Conservation (phyloP, 805 yeast species). For the Maudiozyma bulderi region DNA sequence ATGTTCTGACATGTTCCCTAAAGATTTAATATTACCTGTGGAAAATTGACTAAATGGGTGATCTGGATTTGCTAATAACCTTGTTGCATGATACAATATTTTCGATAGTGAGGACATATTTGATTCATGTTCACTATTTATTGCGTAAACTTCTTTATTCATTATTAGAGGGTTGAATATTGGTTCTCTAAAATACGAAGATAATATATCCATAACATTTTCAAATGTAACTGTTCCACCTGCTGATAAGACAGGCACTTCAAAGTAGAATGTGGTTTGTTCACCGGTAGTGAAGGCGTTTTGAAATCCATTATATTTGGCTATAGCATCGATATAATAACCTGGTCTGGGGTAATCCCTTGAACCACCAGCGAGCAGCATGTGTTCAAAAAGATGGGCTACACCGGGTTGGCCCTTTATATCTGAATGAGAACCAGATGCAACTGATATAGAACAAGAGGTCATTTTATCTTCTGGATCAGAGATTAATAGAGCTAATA, state of each 20-base stretch:
- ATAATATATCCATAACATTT: conserved; percentile 38
- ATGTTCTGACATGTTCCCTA: conserved; percentile 30
- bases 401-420: conserved; percentile 63
- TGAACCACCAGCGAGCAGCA: conserved; percentile 46
- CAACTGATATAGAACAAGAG: conserved; percentile 65
- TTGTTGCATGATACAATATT: conserved; percentile 48
- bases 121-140: conserved; percentile 58
- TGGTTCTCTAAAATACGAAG: conserved; percentile 44
- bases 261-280: conserved; percentile 54
- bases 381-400: conserved; percentile 86
- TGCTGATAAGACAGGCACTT: conserved; percentile 38
- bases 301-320: conserved; percentile 43
- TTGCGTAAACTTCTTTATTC: conserved; percentile 46
- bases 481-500: conserved; percentile 58
- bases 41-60: conserved; percentile 56
- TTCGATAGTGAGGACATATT: conserved; percentile 39
- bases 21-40: conserved; percentile 52
- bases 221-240: conserved; percentile 34
- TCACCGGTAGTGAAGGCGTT: conserved; percentile 68
- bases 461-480: conserved; percentile 60
- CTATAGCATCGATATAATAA: conserved; percentile 35
- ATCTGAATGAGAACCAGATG: conserved; percentile 74
- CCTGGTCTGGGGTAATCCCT: conserved; percentile 42
- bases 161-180: conserved; percentile 35
- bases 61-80: conserved; percentile 36